Base-by-base conservation (phyloP, 176 grass and related monocot species). In the Zoysia pacifica region DNA sequence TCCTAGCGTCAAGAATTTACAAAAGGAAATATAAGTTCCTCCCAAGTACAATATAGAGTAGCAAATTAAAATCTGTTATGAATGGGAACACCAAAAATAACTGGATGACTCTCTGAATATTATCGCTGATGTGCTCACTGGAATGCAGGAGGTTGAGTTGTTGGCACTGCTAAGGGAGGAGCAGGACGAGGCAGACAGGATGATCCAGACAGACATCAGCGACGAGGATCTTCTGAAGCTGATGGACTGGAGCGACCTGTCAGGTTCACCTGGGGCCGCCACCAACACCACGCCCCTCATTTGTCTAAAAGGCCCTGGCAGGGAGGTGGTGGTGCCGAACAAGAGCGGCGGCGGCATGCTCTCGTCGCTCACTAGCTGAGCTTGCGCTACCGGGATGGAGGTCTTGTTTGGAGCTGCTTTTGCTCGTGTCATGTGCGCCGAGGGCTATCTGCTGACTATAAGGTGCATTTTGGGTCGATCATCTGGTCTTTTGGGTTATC, bases 281-380 rank as follows among this genome's bases (percentile, higher is more conserved):
- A 73, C 28, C 0, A 73, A 73, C 10, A 84, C 83, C 0, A 2
- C n/a, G 1, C 71, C 85, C 6, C 28, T 82, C 36, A 15, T 93
- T 14, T 86, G 88, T 6, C 74, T 95, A n/a, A 91, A 87, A 81
- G 97, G 97, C 14, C 93, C 97, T 73, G 97, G 92, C 61, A 95
- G 92, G 97, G 97, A 99, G 79, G 93, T 99, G 7, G 97, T 99
- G 72, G 19, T 99, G 18, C 72, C 88, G 5, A 38, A 90, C 42
- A 99, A 93, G 81, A 90, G 92, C 6, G 77, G 92, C 0, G 82
- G 88, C 3, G 87, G 81, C 20, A 90, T 99, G 79, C 90, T 99
- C 37, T 86, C 86, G 0, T 76, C 93, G 16, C 93, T 99, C 51
- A 86, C 62, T 54, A 90, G 91, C 83, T 99, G 81, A 93, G 46